Conservation (phyloP, 768 basidiomycete species). For the Russula sp. region DNA sequence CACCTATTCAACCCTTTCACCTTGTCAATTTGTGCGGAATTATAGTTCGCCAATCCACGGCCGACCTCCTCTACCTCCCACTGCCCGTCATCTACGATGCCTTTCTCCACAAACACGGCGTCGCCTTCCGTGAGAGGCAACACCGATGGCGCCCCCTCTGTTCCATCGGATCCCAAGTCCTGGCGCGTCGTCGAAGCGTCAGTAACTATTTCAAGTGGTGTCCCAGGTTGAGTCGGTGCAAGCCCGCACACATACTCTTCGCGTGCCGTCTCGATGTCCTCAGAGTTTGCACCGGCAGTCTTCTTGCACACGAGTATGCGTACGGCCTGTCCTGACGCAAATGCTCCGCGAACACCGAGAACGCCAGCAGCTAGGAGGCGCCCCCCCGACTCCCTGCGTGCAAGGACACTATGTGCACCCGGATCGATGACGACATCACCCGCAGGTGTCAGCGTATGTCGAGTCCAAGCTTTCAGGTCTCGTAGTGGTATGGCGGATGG, state of each 20-base stretch:
- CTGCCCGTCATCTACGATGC: constrained; percentile 33
- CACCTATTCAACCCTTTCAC: constrained; percentile 92
- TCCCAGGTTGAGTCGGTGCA: constrained; percentile 46
- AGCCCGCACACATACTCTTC: constrained; percentile 33
- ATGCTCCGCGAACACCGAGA: constrained; percentile 74
- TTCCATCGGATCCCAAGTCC: constrained; percentile 18
- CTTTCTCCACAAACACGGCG: constrained; percentile 21
- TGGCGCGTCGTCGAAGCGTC: constrained; percentile 23
- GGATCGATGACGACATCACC: constrained; percentile 84
- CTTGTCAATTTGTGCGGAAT: constrained; percentile 81
- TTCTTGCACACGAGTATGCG: constrained; percentile 56
- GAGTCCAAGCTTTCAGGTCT: constrained; percentile 94
- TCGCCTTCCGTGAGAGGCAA: constrained; percentile 27
- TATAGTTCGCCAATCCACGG: constrained; percentile 91
- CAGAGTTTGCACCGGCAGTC: constrained; percentile 22
- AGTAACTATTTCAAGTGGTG: constrained; percentile 38
- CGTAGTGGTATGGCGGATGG: constrained; percentile 63
- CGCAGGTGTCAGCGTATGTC: constrained; percentile 86
- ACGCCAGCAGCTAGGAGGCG: constrained; percentile 91
- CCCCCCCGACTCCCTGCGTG: constrained; percentile 81
- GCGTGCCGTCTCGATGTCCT: constrained; percentile 10
- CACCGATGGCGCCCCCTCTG: constrained; percentile 19
- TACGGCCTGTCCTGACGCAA: constrained; percentile 94
- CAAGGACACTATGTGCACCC: constrained; percentile 83
- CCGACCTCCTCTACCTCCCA: constrained; percentile 87